phyloP scores from a whole-genome alignment of 2,329 filamentous ascomycete species.

The Xylaria polymorpha region DNA sequence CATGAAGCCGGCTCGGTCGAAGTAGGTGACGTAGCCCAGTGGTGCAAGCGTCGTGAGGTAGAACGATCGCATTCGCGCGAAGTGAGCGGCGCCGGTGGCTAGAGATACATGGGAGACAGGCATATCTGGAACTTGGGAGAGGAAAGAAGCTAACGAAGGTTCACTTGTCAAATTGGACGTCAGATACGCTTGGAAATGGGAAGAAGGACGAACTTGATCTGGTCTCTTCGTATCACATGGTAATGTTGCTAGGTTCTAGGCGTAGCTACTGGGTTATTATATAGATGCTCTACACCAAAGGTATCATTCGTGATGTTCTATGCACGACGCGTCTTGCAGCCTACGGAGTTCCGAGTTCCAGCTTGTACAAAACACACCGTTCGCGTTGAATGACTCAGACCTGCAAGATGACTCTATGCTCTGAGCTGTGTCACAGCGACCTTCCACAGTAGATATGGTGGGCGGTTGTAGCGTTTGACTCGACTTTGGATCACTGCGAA shows the following conservation, averaged over 20 bases:
- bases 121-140: conserved; percentile 23
- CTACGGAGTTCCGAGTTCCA: conserved; percentile 33
- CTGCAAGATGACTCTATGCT: neutral
- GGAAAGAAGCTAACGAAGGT: neutral
- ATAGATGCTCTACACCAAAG: neutral
- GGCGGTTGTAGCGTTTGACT: neutral
- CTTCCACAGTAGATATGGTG: neutral
- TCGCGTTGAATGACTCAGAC: conserved; percentile 16
- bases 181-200: neutral
- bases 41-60: conserved; percentile 37
- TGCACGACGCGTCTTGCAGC: neutral
- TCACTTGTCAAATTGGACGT: neutral
- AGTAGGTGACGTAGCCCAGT: conserved; percentile 38
- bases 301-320: neutral
- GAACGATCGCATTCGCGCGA: conserved; percentile 38
- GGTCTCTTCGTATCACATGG: neutral
- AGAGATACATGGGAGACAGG: conserved; percentile 38
- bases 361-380: conserved; percentile 6
- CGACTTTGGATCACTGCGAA: too few relatives aligned
- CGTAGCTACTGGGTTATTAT: conserved; percentile 6
- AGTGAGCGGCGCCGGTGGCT: conserved; percentile 34
- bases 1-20: conserved; percentile 33
- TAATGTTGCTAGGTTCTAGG: neutral
- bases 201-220: neutral
- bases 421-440: neutral